A percentile compares a stretch with the other conserved stretches of the same genome.
phyloP scores from a whole-genome alignment of 2,329 filamentous ascomycete genomes.

The Thielaviopsis ethacetica region DNA sequence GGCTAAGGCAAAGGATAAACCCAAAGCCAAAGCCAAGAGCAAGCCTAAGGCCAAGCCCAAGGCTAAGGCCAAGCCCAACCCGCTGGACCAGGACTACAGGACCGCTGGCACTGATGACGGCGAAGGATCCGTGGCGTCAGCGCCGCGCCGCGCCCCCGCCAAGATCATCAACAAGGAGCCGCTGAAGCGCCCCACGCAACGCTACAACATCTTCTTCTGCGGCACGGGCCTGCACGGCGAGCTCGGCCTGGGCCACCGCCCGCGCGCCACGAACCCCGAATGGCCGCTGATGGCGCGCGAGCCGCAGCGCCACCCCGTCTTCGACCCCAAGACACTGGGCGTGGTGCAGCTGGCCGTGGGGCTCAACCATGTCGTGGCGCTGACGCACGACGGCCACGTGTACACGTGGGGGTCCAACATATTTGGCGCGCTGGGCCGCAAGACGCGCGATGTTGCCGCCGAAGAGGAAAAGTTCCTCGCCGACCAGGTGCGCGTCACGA shows the following conservation, averaged over 20 bases:
- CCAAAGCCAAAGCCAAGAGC: too few relatives aligned
- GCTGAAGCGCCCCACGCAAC: conserved; percentile 24
- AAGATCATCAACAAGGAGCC: background rate
- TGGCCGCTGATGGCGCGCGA: conserved; percentile 16
- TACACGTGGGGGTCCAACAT: conserved; percentile 54
- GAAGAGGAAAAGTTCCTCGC: background rate
- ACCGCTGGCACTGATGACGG: background rate
- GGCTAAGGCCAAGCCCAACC: background rate
- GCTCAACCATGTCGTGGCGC: conserved; percentile 45
- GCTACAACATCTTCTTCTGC: conserved; percentile 42
- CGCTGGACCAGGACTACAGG: background rate
- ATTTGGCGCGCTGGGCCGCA: conserved; percentile 44
- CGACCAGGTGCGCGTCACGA: background rate
- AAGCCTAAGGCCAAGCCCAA: too few relatives aligned
- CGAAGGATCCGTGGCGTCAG: background rate
- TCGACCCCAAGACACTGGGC: conserved; percentile 33
- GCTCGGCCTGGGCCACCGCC: conserved; percentile 36
- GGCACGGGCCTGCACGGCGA: conserved; percentile 48
- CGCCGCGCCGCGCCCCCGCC: background rate
- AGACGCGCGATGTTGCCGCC: conserved; percentile 19
- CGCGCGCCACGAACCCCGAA: conserved; percentile 27
- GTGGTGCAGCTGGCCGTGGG: conserved; percentile 47
- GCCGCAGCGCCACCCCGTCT: conserved; percentile 32
- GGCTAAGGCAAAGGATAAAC: too few relatives aligned
- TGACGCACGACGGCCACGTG: conserved; percentile 46